phyloP scores from a whole-genome alignment of 768 basidiomycete genomes.

The Porphyrellus cyaneotinctus region DNA sequence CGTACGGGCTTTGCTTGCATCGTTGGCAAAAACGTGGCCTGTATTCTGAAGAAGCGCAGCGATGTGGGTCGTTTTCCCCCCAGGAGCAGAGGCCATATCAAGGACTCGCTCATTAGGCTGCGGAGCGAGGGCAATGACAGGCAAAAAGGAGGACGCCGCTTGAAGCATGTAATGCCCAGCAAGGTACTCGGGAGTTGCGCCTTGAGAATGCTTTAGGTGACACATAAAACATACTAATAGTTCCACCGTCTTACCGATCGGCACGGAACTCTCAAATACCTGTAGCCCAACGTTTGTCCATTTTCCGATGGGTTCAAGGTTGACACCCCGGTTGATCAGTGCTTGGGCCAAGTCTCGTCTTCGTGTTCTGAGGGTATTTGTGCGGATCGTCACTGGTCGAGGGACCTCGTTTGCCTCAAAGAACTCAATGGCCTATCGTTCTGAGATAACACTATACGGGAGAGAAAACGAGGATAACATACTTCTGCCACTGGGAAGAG shows the following conservation, averaged over 20 bases:
- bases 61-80: slow-evolving; percentile 97
- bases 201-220: slow-evolving; percentile 29
- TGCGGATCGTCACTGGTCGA: slow-evolving; percentile 95
- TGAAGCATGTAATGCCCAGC: slow-evolving; percentile 99
- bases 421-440: slow-evolving; percentile 84
- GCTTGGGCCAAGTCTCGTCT: slow-evolving; percentile 92
- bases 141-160: slow-evolving; percentile 98
- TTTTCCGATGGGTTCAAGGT: slow-evolving; percentile 96
- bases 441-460: neutral
- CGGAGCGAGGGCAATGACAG: slow-evolving; percentile 92
- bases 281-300: slow-evolving; percentile 99
- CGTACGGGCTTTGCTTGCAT: slow-evolving; percentile 88
- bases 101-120: slow-evolving; percentile 91
- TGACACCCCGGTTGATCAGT: slow-evolving; percentile 93
- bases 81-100: slow-evolving; percentile 98
- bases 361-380: slow-evolving; percentile 92
- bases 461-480: slow-evolving; percentile 16
- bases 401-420: slow-evolving; percentile 97
- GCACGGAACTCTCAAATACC: slow-evolving; percentile 93
- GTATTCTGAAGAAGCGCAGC: slow-evolving; percentile 96
- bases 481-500: slow-evolving; percentile 93
- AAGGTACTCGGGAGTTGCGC: slow-evolving; percentile 97
- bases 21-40: slow-evolving; percentile 96
- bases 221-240: neutral
- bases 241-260: slow-evolving; percentile 59